Evolutionary conservation across 2,329 filamentous ascomycete species (phyloP), one percentile per base, ranked within the genome.

Genomic region (Samsoniella hepiali): DNA sequence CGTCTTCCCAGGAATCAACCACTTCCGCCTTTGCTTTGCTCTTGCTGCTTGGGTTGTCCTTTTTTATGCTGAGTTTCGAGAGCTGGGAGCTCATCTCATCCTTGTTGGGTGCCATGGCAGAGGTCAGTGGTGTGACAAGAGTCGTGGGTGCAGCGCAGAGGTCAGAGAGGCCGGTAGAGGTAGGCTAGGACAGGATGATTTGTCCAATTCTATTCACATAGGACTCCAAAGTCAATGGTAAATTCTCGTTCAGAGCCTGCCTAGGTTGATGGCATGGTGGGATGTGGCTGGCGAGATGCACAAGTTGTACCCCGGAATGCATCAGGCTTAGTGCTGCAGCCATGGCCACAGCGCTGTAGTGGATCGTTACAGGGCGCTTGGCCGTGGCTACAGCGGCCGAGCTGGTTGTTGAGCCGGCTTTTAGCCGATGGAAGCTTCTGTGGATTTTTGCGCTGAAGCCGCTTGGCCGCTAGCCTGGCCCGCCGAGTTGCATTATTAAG

Each of bases 1-100:
- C 90, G 69, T 95, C 79, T 34, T 82, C 79, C 79, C 79, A 82
- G 1, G 79, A 80, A 51, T 81, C 79, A 6, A 69, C 72, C 1
- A 81, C 72, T 34, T 67, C 66, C 60, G 72, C 68, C 59, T 74
- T 73, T 40, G 67, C 54, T 54, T 71, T 71, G 45, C 17, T 34
- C 29, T 47, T 47, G 9, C 9, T 53, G 17, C 42, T 44, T 17
- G 51, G 40, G 7, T 56, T 36, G 63, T 42, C 29, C 11, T 55
- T 50, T 47, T 71, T 67, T 42, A 78, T 65, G 27, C 69, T 71
- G 36, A 78, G 70, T 17, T 70, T 72, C 45, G 74, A 72, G 50
- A 77, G 64, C 5, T 73, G 71, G 11, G 70, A 67, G 47, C 71
- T 63, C 44, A 74, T 68, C 56, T 73, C 68, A 56, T 69, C 67